Evolutionary conservation across 805 yeast species (phyloP), one percentile per base, ranked within the genome.

Genomic region (Candida gorgasii): DNA sequence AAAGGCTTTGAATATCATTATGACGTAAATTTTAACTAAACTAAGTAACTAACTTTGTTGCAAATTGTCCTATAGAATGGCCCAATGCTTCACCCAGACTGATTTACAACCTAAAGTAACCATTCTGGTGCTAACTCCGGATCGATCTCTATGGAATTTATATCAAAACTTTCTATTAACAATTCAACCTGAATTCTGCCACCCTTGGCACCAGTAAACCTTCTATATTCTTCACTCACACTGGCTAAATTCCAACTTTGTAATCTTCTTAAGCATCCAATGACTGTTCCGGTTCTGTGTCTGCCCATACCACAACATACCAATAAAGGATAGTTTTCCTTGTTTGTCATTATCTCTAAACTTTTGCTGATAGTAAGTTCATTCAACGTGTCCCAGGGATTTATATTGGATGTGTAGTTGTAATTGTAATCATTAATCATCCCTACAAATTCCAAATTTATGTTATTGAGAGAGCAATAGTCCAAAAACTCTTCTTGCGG

Each of bases 241-340:
- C 71, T 63, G 8, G 98, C 97, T 58, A 92, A 68, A 57, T 95
- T 93, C 99, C 99, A 92, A n/a, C 95, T 92, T 72, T 93, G 97
- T 14, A 93, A 68, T 46, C 96, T 75, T 49, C 99, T 71, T 36
- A 92, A 67, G 62, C 99, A 92, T 1, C 99, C 99, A 46, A 93
- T 80, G 3, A 93, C 96, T 0, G 98, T 90, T 1, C 99, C 99
- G 0, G 98, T 90, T 50, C 99, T 74, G 62, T 92, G 99, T 52
- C 99, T 73, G 0, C 99, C 99, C 99, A 93, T 93, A 11, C 97
- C 97, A 55, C 98, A 93, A 62, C 98, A 93, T 4, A 90, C 90
- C 39, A 93, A 67, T 47, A 93, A 55, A 0, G 99, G 98, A 55
- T 88, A 87, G 59, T 82, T 80, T n/a, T 78, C 74, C 48, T 75